These are phyloP conservation scores for Paragyromitra xinjiangensis DNA, from an alignment of 495 filamentous ascomycete species.

Conservation along the genomic window DNA sequence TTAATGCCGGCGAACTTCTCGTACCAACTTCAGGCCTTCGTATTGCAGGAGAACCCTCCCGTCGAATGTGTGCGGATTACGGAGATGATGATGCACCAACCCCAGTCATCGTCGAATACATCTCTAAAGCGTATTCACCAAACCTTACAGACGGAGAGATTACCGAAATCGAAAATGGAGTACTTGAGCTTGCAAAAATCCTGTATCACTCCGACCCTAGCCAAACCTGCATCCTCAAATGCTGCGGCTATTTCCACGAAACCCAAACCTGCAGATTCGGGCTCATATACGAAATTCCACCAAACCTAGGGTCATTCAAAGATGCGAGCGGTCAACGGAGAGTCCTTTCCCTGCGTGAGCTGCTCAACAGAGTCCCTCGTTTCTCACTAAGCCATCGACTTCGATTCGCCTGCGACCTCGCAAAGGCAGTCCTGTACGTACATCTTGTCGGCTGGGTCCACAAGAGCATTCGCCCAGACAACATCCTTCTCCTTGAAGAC, in stretches of 20 bases:
- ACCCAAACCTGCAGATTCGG: conserved; percentile 4
- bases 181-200: conserved; percentile 6
- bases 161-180: conserved; percentile 4
- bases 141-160: conserved; percentile 3
- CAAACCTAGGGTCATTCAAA: background rate
- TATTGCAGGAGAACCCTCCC: background rate
- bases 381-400: conserved; percentile 5
- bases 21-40: background rate
- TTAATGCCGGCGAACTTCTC: background rate
- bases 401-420: conserved; percentile 10
- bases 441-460: conserved; percentile 10
- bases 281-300: conserved; percentile 11
- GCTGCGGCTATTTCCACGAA: conserved; percentile 4
- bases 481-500: conserved; percentile 7
- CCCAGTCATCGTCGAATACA: conserved; percentile 7
- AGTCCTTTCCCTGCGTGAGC: conserved; percentile 7
- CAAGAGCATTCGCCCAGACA: conserved; percentile 1
- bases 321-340: background rate
- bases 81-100: background rate
- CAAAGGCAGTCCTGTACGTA: background rate
- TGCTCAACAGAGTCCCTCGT: conserved; percentile 6
- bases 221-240: conserved; percentile 7
- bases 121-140: conserved; percentile 7
- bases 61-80: conserved; percentile 13
- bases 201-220: background rate